Conservation (phyloP, 2,329 filamentous ascomycete species). For the Exserohilum turcica region DNA sequence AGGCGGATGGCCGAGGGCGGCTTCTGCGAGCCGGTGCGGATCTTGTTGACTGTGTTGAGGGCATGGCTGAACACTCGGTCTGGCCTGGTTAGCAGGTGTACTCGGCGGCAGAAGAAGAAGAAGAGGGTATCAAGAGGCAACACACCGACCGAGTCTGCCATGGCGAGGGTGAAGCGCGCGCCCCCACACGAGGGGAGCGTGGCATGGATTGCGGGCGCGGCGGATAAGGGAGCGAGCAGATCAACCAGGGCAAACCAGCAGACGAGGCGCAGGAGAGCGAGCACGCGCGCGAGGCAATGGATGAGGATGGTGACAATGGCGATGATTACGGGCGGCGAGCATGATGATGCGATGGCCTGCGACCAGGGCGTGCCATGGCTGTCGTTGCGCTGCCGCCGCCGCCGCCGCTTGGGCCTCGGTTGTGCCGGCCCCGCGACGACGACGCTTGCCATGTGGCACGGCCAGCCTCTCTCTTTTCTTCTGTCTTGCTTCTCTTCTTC, state of each 20-base stretch:
- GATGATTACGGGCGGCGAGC: slow-evolving; percentile 3
- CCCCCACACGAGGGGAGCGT: slow-evolving; percentile 18
- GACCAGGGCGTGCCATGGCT: slow-evolving; percentile 13
- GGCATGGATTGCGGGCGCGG: slow-evolving; percentile 15
- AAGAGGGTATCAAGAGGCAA: background rate
- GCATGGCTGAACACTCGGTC: slow-evolving; percentile 99
- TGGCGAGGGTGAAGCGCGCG: slow-evolving; percentile 32
- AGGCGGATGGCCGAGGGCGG: slow-evolving; percentile 85
- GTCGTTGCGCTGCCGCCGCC: slow-evolving; percentile 12
- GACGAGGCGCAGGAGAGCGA: background rate
- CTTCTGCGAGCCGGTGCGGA: slow-evolving; percentile 88
- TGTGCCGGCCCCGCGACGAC: slow-evolving; percentile 3
- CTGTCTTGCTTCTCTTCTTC: too few species aligned
- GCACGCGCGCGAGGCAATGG: background rate
- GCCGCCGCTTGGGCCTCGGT: slow-evolving; percentile 15
- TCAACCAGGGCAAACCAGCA: slow-evolving; percentile 7
- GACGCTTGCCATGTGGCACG: slow-evolving; percentile 17
- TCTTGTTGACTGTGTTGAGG: slow-evolving; percentile 97
- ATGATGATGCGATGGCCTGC: slow-evolving; percentile 20
- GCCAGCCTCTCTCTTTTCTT: background rate
- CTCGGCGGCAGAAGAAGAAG: background rate
- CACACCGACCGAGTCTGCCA: slow-evolving; percentile 52
- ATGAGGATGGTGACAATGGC: too few species aligned
- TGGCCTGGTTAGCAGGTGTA: slow-evolving; percentile 46
- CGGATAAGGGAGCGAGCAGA: background rate